Conservation (phyloP, 176 grass and related monocot species). For the Hyparrhenia diplandra region DNA sequence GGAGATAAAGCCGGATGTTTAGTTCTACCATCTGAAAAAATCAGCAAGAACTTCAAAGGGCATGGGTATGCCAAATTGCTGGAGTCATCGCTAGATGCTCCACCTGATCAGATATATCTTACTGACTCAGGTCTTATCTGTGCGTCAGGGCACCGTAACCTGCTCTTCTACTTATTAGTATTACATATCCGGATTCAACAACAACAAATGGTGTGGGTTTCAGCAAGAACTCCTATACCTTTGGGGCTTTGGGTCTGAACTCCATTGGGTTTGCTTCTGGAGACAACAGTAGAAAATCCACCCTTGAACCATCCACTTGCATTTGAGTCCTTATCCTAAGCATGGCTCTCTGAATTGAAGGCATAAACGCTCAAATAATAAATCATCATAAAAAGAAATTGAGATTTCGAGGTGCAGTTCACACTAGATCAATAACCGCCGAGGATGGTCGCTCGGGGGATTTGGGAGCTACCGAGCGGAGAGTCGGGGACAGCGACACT, state of each 20-base stretch:
- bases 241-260: not conserved
- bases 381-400: not conserved
- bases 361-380: not conserved
- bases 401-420: not conserved
- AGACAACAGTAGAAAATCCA: not conserved
- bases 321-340: not conserved
- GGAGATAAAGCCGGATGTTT: no score
- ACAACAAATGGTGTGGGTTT: not conserved
- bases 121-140: not conserved
- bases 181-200: not conserved
- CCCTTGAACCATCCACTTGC: not conserved
- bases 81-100: no score
- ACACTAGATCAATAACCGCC: not conserved
- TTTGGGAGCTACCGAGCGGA: not conserved
- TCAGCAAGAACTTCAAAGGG: not conserved
- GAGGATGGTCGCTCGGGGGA: not conserved
- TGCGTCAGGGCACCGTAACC: not conserved
- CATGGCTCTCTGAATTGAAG: not conserved
- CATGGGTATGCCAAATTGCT: not conserved
- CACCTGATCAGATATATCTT: not conserved
- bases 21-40: no score
- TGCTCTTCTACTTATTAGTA: no score
- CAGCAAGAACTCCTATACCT: not conserved
- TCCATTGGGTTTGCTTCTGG: not conserved
- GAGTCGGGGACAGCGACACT: not conserved